Evolutionary conservation across 768 basidiomycete species (phyloP).

Genomic region (Pholiota microspora): DNA sequence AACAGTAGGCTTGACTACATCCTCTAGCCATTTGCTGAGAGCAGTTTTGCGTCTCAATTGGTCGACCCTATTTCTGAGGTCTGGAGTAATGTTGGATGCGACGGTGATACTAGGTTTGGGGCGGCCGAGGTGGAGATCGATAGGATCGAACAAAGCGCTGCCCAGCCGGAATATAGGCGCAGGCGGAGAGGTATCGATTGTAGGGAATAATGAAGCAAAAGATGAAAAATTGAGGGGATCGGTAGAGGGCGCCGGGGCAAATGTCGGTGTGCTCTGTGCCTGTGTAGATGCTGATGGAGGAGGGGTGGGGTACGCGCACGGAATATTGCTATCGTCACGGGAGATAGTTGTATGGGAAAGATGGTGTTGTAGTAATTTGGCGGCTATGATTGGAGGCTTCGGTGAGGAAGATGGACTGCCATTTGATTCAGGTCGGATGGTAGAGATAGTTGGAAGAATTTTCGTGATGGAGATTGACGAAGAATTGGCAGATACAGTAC

Average conservation of each 20-base stretch:
- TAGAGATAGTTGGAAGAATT: conserved; percentile 30
- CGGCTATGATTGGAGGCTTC: conserved; percentile 40
- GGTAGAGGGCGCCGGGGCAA: conserved; percentile 24
- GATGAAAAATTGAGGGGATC: conserved; percentile 72
- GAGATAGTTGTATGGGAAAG: conserved; percentile 70
- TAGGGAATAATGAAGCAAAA: conserved; percentile 68
- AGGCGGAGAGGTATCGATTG: conserved; percentile 69
- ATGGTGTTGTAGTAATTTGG: conserved; percentile 74
- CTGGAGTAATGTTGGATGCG: conserved; percentile 44
- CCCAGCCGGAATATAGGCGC: conserved; percentile 88
- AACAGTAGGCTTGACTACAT: conserved; percentile 64
- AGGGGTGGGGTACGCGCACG: conserved; percentile 62
- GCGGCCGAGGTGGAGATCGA: conserved; percentile 60
- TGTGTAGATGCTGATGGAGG: conserved; percentile 23
- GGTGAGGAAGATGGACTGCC: conserved; percentile 6
- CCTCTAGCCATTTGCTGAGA: conserved; percentile 83
- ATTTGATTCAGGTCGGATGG: conserved; percentile 17
- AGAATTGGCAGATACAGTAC: conserved; percentile 57
- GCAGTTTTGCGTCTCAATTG: conserved; percentile 74
- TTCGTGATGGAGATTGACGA: conserved; percentile 55
- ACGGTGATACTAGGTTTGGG: conserved; percentile 15
- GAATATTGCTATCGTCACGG: conserved; percentile 66
- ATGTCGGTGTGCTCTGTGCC: conserved; percentile 7
- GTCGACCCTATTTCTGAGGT: conserved; percentile 58
- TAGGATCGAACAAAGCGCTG: conserved; percentile 82